phyloP scores from a whole-genome alignment of 441 rosid genomes.

The Bruguiera hainesii region DNA sequence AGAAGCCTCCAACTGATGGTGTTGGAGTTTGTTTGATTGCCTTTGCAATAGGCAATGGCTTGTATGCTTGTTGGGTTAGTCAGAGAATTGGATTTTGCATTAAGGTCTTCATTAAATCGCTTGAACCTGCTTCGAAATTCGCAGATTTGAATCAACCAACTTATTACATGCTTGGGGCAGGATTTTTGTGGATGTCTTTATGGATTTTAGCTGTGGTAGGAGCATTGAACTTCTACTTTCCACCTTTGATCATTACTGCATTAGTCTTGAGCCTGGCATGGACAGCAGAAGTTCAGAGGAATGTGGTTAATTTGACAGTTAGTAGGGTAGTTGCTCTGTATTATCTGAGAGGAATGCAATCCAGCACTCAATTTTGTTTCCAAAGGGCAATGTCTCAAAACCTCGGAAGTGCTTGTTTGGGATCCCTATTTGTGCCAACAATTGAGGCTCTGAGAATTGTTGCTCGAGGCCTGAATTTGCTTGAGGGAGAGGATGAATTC shows the following conservation, averaged over 20 bases:
- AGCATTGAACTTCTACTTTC: slow-evolving; percentile 62
- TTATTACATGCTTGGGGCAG: slow-evolving; percentile 74
- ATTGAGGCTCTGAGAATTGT: slow-evolving; percentile 83
- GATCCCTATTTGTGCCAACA: slow-evolving; percentile 80
- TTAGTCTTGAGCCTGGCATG: slow-evolving; percentile 63
- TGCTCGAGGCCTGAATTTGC: slow-evolving; percentile 84
- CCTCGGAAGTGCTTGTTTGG: slow-evolving; percentile 95
- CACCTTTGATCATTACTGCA: slow-evolving; percentile 53
- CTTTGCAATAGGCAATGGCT: slow-evolving; percentile 79
- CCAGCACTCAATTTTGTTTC: slow-evolving; percentile 72
- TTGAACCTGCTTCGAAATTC: slow-evolving; percentile 70
- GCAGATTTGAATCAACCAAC: slow-evolving; percentile 72
- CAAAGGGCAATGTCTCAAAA: slow-evolving; percentile 75
- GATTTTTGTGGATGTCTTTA: slow-evolving; percentile 93
- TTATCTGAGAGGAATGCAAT: slow-evolving; percentile 90
- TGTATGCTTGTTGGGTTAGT: slow-evolving; percentile 87
- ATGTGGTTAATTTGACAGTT: slow-evolving; percentile 79
- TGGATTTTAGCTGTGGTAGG: slow-evolving; percentile 90
- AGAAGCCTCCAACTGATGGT: slow-evolving; percentile 71
- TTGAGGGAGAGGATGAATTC: slow-evolving; percentile 95
- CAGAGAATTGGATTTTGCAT: slow-evolving; percentile 59
- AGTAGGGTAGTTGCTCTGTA: slow-evolving; percentile 74
- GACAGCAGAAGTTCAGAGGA: slow-evolving; percentile 94
- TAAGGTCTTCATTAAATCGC: slow-evolving; percentile 54
- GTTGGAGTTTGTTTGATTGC: slow-evolving; percentile 71